A percentile compares a stretch with the other conserved stretches of the same genome.
Conservation (phyloP, 1,284 basidiomycete species). For the Abortiporus biennis region DNA sequence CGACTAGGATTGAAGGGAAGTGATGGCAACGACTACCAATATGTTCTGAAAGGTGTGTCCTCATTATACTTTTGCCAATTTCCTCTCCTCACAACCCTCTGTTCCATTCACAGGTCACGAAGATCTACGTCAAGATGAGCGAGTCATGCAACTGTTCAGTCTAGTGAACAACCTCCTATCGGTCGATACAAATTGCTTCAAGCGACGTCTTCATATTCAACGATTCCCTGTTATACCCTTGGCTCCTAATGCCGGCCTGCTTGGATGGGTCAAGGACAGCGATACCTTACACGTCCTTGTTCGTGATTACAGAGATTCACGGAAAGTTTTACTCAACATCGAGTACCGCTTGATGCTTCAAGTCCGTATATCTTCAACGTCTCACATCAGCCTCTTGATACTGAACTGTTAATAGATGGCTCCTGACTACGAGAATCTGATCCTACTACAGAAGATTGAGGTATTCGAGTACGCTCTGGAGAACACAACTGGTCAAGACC, state of each 20-base stretch:
- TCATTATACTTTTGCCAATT: neutral
- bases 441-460: conserved; percentile 95
- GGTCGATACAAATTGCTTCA: conserved; percentile 93
- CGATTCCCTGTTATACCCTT: conserved; percentile 92
- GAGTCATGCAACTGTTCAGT: conserved; percentile 99
- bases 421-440: conserved; percentile 95
- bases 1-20: conserved; percentile 86
- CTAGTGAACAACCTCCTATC: conserved; percentile 94
- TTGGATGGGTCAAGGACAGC: conserved; percentile 96
- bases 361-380: conserved; percentile 34
- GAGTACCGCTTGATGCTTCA: conserved; percentile 98
- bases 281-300: conserved; percentile 99
- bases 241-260: conserved; percentile 91
- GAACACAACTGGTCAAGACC: conserved; percentile 97
- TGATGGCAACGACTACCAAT: conserved; percentile 94
- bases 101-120: conserved; percentile 73
- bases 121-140: conserved; percentile 97
- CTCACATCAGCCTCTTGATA: neutral
- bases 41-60: conserved; percentile 80
- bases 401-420: conserved; percentile 71
- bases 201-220: conserved; percentile 93
- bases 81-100: neutral
- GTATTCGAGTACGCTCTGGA: conserved; percentile 99
- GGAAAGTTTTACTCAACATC: conserved; percentile 96
- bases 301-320: conserved; percentile 89